These are phyloP conservation scores for Neofusicoccum kwambonambiense DNA, from an alignment of 2,329 filamentous ascomycete species.

Conservation along the genomic window DNA sequence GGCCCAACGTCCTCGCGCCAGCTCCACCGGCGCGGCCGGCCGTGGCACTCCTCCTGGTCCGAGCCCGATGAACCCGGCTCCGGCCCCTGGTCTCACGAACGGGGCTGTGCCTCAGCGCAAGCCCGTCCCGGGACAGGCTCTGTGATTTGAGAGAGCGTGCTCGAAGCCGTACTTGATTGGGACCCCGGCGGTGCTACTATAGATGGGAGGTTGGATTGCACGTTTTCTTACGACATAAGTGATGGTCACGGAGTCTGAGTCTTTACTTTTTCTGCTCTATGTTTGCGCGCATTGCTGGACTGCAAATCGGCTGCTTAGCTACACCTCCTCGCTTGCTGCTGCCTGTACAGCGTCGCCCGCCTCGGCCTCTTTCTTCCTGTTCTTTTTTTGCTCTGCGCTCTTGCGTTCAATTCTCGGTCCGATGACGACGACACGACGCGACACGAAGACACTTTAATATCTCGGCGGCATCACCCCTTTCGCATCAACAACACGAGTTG, in stretches of 20 bases:
- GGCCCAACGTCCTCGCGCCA: slow-evolving; percentile 30
- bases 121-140: slow-evolving; percentile 48
- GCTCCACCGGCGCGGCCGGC: slow-evolving; percentile 25
- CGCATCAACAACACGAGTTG: background rate
- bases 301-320: background rate
- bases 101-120: slow-evolving; percentile 41
- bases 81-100: slow-evolving; percentile 18
- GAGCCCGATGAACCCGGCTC: slow-evolving; percentile 38
- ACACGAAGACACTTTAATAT: background rate
- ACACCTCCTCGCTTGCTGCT: background rate
- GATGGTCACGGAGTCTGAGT: slow-evolving; percentile 16
- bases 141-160: slow-evolving; percentile 27
- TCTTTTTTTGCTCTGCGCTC: background rate
- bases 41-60: slow-evolving; percentile 33
- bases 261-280: background rate
- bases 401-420: background rate
- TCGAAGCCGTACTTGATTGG: background rate
- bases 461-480: background rate
- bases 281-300: background rate
- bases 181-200: background rate
- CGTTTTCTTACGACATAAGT: slow-evolving; percentile 6
- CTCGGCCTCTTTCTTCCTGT: background rate
- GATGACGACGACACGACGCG: background rate
- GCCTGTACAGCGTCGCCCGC: background rate
- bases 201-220: slow-evolving; percentile 6